Evolutionary conservation across 176 grass and related monocot species (phyloP).

Genomic region (sorghum (Sorghum bicolor)): DNA sequence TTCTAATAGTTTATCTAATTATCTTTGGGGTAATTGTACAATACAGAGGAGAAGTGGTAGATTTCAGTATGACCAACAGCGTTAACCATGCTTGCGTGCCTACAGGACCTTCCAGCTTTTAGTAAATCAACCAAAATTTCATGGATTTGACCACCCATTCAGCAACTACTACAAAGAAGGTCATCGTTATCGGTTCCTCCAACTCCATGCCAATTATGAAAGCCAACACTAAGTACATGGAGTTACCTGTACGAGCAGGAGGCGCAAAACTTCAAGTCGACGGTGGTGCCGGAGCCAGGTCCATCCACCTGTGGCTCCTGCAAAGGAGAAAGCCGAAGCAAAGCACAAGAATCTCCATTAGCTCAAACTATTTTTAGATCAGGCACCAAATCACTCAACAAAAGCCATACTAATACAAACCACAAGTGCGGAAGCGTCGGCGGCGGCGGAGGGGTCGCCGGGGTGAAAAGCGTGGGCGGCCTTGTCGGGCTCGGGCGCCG

Average conservation of each 20-base stretch:
- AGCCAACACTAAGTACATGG: background rate
- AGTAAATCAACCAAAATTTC: slow-evolving; percentile 5
- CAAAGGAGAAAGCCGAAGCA: background rate
- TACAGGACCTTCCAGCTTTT: background rate
- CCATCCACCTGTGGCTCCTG: slow-evolving; percentile 59
- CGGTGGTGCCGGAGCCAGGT: slow-evolving; percentile 70
- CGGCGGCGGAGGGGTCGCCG: slow-evolving; percentile 16
- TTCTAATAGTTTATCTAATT: background rate
- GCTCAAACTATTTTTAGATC: background rate
- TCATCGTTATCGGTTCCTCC: background rate
- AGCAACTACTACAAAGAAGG: background rate
- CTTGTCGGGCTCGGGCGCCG: slow-evolving; percentile 12
- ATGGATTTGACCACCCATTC: background rate
- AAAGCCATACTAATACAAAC: background rate
- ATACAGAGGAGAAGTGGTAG: background rate
- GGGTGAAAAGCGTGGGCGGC: slow-evolving; percentile 7
- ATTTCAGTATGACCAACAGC: background rate
- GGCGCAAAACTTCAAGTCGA: slow-evolving; percentile 79
- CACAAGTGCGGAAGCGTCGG: slow-evolving; percentile 1
- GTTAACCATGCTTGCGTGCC: background rate
- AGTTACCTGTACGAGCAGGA: slow-evolving; percentile 85
- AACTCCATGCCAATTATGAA: background rate
- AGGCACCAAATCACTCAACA: background rate
- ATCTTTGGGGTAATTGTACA: background rate
- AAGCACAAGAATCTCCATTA: background rate